Percentiles rank a stretch among this genome's conserved stretches.
Evolutionary conservation across 202 grass and related monocot genomes (phyloP).

Genomic region (Eragrostis tef): DNA sequence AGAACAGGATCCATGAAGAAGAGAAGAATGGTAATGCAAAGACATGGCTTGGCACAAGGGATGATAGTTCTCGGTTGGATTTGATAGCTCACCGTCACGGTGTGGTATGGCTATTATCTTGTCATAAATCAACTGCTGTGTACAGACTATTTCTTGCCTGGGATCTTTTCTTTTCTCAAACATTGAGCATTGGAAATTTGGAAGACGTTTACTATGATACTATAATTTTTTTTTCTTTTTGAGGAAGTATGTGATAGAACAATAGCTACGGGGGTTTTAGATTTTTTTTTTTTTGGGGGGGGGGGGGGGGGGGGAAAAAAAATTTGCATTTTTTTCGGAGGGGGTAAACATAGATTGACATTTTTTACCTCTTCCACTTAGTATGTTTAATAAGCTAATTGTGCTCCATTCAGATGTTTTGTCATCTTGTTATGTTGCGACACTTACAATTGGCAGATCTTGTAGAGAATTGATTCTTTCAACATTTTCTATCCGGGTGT

Average conservation of each 20-base stretch:
- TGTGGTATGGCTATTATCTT: constrained; percentile 70
- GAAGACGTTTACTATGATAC: background rate
- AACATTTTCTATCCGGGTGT: background rate
- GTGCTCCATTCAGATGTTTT: constrained; percentile 7
- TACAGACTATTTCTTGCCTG: background rate
- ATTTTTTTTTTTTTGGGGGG: no score
- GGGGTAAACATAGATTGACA: background rate
- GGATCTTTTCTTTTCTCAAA: background rate
- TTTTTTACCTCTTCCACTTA: background rate
- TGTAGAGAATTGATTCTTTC: background rate
- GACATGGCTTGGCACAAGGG: constrained; percentile 68
- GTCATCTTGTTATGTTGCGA: background rate
- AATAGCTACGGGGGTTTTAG: background rate
- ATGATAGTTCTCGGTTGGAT: constrained; percentile 71
- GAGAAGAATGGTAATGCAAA: constrained; percentile 60
- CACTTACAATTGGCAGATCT: background rate
- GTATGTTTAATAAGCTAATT: background rate
- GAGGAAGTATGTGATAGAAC: background rate
- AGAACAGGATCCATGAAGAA: constrained; percentile 87
- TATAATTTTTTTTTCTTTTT: constrained; percentile 10
- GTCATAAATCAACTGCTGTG: background rate
- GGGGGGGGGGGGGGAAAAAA: no score
- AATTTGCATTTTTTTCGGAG: no score
- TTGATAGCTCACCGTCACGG: constrained; percentile 92
- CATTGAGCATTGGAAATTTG: background rate